These are phyloP conservation scores for Ceratocystis smalleyi DNA, from an alignment of 2,329 filamentous ascomycete species.

Conservation along the genomic window DNA sequence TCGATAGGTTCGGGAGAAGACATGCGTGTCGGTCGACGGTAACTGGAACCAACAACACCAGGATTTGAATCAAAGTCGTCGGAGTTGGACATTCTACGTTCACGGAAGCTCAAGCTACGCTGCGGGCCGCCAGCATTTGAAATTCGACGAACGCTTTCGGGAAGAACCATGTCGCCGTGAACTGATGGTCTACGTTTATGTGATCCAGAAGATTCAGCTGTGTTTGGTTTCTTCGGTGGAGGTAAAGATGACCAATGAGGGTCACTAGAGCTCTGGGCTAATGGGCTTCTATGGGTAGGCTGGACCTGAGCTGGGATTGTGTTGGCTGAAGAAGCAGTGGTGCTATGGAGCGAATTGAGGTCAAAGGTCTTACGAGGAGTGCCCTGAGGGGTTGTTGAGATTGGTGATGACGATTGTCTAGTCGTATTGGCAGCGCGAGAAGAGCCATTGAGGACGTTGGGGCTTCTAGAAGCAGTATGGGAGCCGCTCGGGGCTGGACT, in stretches of 20 bases:
- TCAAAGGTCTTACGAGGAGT: constrained; percentile 5
- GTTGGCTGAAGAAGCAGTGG: background rate
- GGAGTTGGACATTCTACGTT: constrained; percentile 6
- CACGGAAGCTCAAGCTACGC: constrained; percentile 11
- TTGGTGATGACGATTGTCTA: constrained; percentile 1
- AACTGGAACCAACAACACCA: constrained; percentile 7
- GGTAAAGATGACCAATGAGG: background rate
- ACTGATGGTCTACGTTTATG: constrained; percentile 13
- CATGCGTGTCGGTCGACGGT: background rate
- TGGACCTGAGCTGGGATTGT: constrained; percentile 8
- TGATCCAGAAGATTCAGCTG: background rate
- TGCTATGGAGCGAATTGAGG: background rate
- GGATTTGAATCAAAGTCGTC: constrained; percentile 1
- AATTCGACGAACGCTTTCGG: background rate
- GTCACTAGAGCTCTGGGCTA: constrained; percentile 6
- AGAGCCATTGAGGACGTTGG: background rate
- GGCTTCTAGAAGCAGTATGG: background rate
- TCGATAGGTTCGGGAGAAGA: constrained; percentile 5
- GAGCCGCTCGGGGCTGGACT: background rate
- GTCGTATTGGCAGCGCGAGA: constrained; percentile 7
- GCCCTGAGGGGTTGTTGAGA: constrained; percentile 7
- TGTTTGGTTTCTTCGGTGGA: constrained; percentile 3
- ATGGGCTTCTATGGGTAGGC: constrained; percentile 4
- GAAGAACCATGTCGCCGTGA: constrained; percentile 10
- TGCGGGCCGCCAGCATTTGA: constrained; percentile 1